phyloP scores from a whole-genome alignment of 257 asterid species.

The Solanum rostratum region DNA sequence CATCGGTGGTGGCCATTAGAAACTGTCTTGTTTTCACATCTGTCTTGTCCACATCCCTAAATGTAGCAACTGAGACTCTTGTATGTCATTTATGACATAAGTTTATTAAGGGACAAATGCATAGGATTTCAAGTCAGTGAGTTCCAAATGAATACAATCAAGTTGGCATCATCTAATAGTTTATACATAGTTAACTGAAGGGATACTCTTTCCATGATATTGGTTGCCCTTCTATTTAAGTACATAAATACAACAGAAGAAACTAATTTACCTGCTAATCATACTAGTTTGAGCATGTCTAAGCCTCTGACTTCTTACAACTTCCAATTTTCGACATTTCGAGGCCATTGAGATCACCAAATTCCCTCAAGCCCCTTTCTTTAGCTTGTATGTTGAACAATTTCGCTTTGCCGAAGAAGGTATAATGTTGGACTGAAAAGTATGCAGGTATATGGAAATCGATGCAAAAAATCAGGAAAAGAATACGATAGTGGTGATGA shows the following conservation, averaged over 20 bases:
- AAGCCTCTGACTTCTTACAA: constrained; percentile 29
- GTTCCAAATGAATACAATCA: background rate
- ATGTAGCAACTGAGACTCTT: background rate
- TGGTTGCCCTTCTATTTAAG: background rate
- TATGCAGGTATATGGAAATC: too few species aligned
- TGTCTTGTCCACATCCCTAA: constrained; percentile 2
- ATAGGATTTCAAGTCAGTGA: background rate
- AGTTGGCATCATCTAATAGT: background rate
- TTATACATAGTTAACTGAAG: background rate
- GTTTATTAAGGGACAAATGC: background rate
- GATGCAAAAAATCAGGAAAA: constrained; percentile 24
- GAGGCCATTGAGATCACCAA: constrained; percentile 22
- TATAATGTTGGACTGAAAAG: too few species aligned
- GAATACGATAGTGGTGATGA: too few species aligned
- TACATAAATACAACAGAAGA: background rate
- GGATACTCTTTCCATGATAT: background rate
- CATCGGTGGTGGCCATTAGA: too few species aligned
- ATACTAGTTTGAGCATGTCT: constrained; percentile 8
- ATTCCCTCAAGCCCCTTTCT: constrained; percentile 26
- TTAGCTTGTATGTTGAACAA: constrained; percentile 26
- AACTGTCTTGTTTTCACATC: background rate
- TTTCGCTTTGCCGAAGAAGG: too few species aligned
- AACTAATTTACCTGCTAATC: background rate
- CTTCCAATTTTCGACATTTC: constrained; percentile 56
- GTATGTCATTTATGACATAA: background rate